Evolutionary conservation across 805 yeast species (phyloP).

Genomic region (Debaryomyces hansenii): DNA sequence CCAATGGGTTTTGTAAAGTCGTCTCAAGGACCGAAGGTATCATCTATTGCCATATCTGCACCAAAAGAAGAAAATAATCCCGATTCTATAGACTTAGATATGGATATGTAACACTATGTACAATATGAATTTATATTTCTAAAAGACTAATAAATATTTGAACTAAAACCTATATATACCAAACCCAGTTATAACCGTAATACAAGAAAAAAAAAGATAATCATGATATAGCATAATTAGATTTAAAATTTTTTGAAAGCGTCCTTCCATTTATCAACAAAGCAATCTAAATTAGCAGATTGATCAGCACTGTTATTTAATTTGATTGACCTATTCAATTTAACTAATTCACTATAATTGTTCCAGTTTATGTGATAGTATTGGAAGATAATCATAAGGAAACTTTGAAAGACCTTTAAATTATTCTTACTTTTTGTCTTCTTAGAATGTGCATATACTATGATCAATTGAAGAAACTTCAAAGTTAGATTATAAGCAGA

Average conservation of each 20-base stretch:
- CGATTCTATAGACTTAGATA: slow-evolving; percentile 62
- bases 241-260: slow-evolving; percentile 23
- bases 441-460: slow-evolving; percentile 33
- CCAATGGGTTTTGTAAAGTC: slow-evolving; percentile 53
- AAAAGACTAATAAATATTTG: background rate
- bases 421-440: slow-evolving; percentile 30
- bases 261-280: slow-evolving; percentile 39
- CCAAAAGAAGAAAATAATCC: slow-evolving; percentile 39
- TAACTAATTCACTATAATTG: slow-evolving; percentile 31
- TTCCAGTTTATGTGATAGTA: slow-evolving; percentile 46
- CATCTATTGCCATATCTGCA: background rate
- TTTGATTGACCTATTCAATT: slow-evolving; percentile 34
- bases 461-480: slow-evolving; percentile 33
- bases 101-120: slow-evolving; percentile 25
- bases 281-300: slow-evolving; percentile 32
- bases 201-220: background rate
- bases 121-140: background rate
- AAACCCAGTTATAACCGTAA: background rate
- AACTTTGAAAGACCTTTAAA: slow-evolving; percentile 30
- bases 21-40: slow-evolving; percentile 7
- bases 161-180: no score
- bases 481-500: slow-evolving; percentile 31
- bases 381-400: slow-evolving; percentile 31
- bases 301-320: slow-evolving; percentile 36
- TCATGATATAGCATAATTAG: no score